Base-by-base conservation (phyloP, 139 green algal species). In the Tetradesmus lagerheimii region DNA sequence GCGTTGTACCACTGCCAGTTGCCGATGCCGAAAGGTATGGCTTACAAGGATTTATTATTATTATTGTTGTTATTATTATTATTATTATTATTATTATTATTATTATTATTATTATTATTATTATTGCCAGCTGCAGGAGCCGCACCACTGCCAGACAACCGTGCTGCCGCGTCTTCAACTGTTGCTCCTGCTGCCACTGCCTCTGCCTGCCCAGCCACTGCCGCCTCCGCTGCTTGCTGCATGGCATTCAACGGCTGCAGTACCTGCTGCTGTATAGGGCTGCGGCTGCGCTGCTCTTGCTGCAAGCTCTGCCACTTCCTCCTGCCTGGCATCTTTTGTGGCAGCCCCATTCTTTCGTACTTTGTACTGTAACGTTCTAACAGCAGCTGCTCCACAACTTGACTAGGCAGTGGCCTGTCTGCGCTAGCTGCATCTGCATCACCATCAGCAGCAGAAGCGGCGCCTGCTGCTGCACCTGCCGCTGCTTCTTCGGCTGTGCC, bases 341-440 rank as follows among this genome's bases (percentile, higher is more conserved):
- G 83, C 38, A 88, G 35, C 12, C 83, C 64, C 35, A 88, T 37
- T 18, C 64, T 41, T 2, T 39, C 45, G 57, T 91, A 93, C 81
- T 93, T 93, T 31, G 80, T 66, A 2, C 76, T 78, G 62, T 91
- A 91, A 11, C 87, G 62, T 34, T 91, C 66, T 23, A 91, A 29
- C 66, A 93, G 43, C 74, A 93, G 34, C 34, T 84, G 41, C 41
- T 88, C 89, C 4, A 93, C 77, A 0, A 91, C 82, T 37, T 86
- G 27, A 4, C 74, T 31, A 6, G 90, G 76, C 64, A 93, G 74
- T 0, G 87, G 50, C 64, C 77, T 27, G 80, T 43, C 15, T 41
- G 39, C 27, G 41, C 38, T 34, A 66, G 50, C 35, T 88, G 71
- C 66, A 5, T 38, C 50, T 5, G 14, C 50, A 31, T 2, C n/a